Base-by-base conservation (phyloP, 768 basidiomycete genomes). In the Leccinum olivaceopallidum region DNA sequence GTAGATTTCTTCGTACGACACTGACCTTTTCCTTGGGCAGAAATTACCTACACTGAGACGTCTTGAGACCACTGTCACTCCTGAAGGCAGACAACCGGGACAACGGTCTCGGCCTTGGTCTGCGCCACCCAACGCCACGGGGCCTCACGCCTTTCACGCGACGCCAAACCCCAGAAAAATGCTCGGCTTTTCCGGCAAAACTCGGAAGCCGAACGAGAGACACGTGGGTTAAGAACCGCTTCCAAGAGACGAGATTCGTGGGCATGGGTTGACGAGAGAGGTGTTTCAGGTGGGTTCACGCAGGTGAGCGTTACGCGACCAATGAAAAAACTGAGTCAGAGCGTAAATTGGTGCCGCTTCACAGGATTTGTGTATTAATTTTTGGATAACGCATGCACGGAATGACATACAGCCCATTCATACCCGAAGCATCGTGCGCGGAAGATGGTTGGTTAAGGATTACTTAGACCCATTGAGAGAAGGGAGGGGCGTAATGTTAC, bases 51-150 rank as follows among this genome's bases (percentile, higher is more conserved):
- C 64, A 60, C 67, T 81, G 60, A 75, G 75, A 71, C 77, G 81
- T 60, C 67, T 73, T 67, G 82, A 82, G 53, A 82, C 82, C 5
- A 81, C 81, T 34, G 67, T 81, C 60, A 83, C 79, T 20, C 73
- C 76, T 48, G 79, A 78, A 52, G 80, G 79, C 56, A 75, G 75
- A 59, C 78, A 79, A 61, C 58, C 69, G 55, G 74, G 71, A n/a
- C 65, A 56, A 53, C 64, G 60, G 56, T 64, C 72, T 60, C 62
- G 63, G 44, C 66, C 66, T 28, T 66, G 66, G 62, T 69, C 67
- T 58, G 68, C 69, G 59, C 73, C 63, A 62, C 67, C 64, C 13
- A 69, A 64, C 48, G 59, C 60, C 58, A 66, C 58, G 64, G 52
- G 60, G 26, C 67, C 64, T 62, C 65, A 59, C 57, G 64, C 49